These are phyloP conservation scores for Leavenworthia alabamica DNA, from an alignment of 345 rosid species.

Conservation along the genomic window DNA sequence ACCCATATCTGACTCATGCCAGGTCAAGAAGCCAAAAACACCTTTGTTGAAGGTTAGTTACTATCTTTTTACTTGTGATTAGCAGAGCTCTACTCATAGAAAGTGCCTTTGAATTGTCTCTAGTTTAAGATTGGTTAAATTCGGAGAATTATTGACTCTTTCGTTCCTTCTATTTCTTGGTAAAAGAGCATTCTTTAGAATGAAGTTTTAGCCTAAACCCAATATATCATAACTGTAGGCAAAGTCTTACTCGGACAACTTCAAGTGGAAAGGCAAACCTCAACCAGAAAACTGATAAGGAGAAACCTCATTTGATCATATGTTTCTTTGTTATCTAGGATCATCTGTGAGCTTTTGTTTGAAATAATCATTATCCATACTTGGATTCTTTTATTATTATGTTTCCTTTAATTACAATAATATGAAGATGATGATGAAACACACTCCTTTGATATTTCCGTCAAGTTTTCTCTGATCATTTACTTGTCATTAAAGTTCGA, in stretches of 20 bases:
- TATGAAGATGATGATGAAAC: conserved; percentile 14
- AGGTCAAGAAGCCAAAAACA: conserved; percentile 70
- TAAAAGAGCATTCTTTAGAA: background rate
- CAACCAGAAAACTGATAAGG: conserved; percentile 35
- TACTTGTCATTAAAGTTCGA: background rate
- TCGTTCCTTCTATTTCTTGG: background rate
- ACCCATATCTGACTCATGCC: conserved; percentile 11
- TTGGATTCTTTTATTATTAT: conserved; percentile 1
- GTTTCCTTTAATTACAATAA: conserved; percentile 6
- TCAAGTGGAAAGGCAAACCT: conserved; percentile 80
- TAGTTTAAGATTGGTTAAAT: background rate
- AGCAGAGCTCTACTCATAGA: background rate
- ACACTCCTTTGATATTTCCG: background rate
- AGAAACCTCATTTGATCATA: conserved; percentile 3
- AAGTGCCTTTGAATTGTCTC: background rate
- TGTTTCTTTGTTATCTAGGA: conserved; percentile 21
- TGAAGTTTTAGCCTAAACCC: background rate
- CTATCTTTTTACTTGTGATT: background rate
- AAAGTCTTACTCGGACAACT: conserved; percentile 88
- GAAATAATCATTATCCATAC: conserved; percentile 8
- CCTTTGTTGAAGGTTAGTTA: conserved; percentile 33
- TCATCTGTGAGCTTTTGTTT: conserved; percentile 5
- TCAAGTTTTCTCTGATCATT: background rate
- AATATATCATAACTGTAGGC: conserved; percentile 32
- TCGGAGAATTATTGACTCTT: background rate